A percentile compares a stretch with the other conserved stretches of the same genome.
phyloP scores from a whole-genome alignment of 2,329 filamentous ascomycete genomes.

The Colletotrichum sp. region DNA sequence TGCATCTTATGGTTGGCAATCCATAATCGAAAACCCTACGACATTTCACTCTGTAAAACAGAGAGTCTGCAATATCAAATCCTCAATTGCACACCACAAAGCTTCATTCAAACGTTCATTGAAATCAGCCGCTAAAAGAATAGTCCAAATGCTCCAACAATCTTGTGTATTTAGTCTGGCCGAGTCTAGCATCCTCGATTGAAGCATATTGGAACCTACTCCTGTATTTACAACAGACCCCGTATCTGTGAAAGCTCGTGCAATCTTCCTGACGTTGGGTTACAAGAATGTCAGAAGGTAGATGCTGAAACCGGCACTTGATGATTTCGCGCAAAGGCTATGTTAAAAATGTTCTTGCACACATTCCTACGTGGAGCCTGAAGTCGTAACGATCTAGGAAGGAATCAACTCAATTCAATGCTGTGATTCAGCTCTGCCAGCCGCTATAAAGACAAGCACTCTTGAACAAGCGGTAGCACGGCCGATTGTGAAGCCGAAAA shows the following conservation, averaged over 20 bases:
- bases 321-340: too few relatives aligned
- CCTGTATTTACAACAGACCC: too few relatives aligned
- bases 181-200: too few relatives aligned
- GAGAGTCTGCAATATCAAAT: accelerated
- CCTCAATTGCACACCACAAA: accelerated
- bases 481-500: accelerated
- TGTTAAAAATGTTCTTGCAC: accelerated
- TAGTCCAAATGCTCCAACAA: too few relatives aligned
- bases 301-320: too few relatives aligned
- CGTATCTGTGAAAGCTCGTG: too few relatives aligned
- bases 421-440: accelerated
- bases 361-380: accelerated
- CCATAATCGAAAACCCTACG: accelerated
- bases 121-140: too few relatives aligned
- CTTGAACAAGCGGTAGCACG: accelerated
- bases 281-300: too few relatives aligned
- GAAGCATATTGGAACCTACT: too few relatives aligned
- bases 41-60: too few relatives aligned
- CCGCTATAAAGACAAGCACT: not conserved
- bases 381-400: accelerated
- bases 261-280: accelerated
- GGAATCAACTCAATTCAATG: accelerated
- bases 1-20: accelerated
- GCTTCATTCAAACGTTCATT: too few relatives aligned
- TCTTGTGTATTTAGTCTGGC: accelerated